Conservation (phyloP, 495 filamentous ascomycete species). For the Letharia lupina region DNA sequence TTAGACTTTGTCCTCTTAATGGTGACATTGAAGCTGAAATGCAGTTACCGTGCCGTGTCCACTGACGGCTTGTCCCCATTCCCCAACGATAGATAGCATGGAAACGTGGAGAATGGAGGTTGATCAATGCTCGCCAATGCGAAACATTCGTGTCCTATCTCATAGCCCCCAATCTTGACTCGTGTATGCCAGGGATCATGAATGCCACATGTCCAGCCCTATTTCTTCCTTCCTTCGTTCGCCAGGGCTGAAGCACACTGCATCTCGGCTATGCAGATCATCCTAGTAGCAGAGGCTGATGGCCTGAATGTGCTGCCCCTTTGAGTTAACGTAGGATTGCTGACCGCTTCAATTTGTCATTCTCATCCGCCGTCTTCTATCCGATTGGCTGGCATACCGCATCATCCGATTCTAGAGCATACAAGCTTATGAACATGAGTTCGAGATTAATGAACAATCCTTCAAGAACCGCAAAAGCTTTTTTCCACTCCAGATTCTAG, state of each 20-base stretch:
- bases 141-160: background rate
- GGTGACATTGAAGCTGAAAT: background rate
- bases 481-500: background rate
- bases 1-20: background rate
- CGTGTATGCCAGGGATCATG: background rate
- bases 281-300: background rate
- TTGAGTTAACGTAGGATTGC: background rate
- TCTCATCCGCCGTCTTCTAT: background rate
- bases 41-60: background rate
- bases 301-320: background rate
- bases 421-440: background rate
- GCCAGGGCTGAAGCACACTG: slow-evolving; percentile 8
- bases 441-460: background rate
- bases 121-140: slow-evolving; percentile 1
- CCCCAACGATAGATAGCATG: background rate
- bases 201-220: slow-evolving; percentile 2
- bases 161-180: background rate
- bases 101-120: background rate
- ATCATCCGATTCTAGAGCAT: background rate
- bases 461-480: background rate
- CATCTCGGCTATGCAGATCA: slow-evolving; percentile 6
- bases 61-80: background rate
- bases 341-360: background rate
- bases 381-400: background rate
- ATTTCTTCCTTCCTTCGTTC: background rate